Evolutionary conservation across 1,139 yeast genomes (phyloP).

Genomic region (Yamadazyma mexicana): DNA sequence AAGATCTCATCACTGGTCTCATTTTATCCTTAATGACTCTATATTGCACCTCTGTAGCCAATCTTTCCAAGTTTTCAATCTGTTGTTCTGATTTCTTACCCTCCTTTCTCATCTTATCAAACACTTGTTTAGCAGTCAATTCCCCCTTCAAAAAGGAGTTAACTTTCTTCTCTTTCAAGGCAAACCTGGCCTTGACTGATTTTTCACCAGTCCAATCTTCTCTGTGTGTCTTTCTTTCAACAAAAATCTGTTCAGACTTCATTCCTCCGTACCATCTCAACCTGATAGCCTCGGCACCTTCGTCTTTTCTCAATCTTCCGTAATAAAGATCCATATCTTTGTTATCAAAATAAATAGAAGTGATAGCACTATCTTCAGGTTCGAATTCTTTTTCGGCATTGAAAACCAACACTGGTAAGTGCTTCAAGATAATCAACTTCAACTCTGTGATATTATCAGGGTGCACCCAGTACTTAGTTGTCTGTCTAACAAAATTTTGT

Average conservation of each 20-base stretch:
- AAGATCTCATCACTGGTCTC: constrained; percentile 93
- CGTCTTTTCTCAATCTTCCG: constrained; percentile 92
- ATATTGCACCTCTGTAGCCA: constrained; percentile 92
- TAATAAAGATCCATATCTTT: constrained; percentile 84
- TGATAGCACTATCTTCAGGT: constrained; percentile 90
- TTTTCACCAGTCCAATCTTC: constrained; percentile 99
- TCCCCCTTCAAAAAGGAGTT: constrained; percentile 81
- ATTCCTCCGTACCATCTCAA: constrained; percentile 99
- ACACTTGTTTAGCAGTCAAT: constrained; percentile 84
- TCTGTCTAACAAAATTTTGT: constrained; percentile 96
- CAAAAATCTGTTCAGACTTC: constrained; percentile 88
- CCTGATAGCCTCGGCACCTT: constrained; percentile 98
- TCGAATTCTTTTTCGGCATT: constrained; percentile 96
- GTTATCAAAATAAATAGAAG: constrained; percentile 94
- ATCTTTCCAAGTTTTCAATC: constrained; percentile 85
- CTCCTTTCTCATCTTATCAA: constrained; percentile 88
- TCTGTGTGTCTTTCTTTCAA: constrained; percentile 95
- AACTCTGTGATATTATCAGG: constrained; percentile 98
- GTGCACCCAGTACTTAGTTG: constrained; percentile 98
- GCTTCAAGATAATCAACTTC: constrained; percentile 87
- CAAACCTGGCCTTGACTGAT: constrained; percentile 94
- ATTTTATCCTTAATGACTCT: constrained; percentile 77
- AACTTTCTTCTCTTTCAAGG: constrained; percentile 86
- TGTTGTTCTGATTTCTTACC: constrained; percentile 87
- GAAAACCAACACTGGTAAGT: constrained; percentile 93